Conservation (phyloP, 495 filamentous ascomycete genomes). For the Neurospora sp. region DNA sequence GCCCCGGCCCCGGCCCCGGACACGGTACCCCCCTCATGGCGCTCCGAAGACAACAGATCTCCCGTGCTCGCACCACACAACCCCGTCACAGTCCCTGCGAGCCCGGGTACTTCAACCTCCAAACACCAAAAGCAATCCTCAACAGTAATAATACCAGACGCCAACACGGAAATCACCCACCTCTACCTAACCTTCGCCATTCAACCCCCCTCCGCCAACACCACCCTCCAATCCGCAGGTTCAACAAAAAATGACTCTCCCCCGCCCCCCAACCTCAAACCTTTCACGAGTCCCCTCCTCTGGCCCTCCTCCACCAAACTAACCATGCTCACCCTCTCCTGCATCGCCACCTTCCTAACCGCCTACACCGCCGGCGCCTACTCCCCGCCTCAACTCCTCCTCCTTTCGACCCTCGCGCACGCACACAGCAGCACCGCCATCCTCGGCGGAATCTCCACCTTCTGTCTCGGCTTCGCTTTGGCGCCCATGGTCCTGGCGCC, state of each 20-base stretch:
- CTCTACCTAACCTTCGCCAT: conserved; percentile 70
- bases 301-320: conserved; percentile 64
- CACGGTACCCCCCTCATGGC: background rate
- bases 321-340: conserved; percentile 64
- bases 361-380: conserved; percentile 80
- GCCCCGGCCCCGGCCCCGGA: background rate
- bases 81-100: background rate
- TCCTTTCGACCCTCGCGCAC: conserved; percentile 51
- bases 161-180: conserved; percentile 40
- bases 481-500: conserved; percentile 89
- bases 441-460: conserved; percentile 70
- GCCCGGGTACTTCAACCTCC: background rate
- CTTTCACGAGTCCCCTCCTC: conserved; percentile 59
- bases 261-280: conserved; percentile 48
- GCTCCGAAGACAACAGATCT: background rate
- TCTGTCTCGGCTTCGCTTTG: conserved; percentile 71
- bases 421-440: conserved; percentile 51
- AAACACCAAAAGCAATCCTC: too few relatives aligned
- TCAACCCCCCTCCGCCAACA: conserved; percentile 47
- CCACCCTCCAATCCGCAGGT: conserved; percentile 24
- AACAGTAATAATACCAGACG: background rate
- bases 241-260: background rate
- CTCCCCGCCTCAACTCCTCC: conserved; percentile 51
- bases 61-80: background rate
- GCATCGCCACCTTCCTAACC: conserved; percentile 62